Conservation (phyloP, 1,284 basidiomycete species). For the Rhodotorula sp. region DNA sequence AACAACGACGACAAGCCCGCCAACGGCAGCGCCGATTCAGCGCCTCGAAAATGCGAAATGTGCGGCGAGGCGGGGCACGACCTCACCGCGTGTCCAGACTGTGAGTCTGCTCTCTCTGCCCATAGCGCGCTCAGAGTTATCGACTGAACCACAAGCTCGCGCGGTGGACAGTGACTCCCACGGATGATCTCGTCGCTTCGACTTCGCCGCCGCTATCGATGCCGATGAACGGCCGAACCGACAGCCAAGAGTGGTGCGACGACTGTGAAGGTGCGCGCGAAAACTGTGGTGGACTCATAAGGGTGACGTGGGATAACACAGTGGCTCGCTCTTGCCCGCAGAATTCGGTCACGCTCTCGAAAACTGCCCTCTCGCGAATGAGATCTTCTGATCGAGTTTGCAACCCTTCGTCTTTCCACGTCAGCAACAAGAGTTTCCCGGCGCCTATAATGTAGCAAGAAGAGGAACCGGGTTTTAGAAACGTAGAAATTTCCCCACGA, state of each 20-base stretch:
- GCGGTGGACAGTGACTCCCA: neutral
- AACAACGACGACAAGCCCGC: constrained; percentile 88
- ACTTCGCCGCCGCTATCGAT: constrained; percentile 1
- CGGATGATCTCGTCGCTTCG: neutral
- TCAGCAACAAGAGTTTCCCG: neutral
- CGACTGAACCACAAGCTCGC: neutral
- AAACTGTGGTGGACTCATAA: too few relatives aligned
- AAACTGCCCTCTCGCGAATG: constrained; percentile 34
- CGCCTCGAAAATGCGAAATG: constrained; percentile 66
- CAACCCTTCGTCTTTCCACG: neutral
- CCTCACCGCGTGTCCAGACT: constrained; percentile 31
- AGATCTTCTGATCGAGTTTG: constrained; percentile 28
- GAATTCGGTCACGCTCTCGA: constrained; percentile 40
- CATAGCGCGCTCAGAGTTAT: neutral
- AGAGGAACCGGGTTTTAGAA: too few relatives aligned
- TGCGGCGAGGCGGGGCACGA: constrained; percentile 78
- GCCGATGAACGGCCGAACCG: neutral
- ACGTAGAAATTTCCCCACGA: too few relatives aligned
- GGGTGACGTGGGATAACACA: too few relatives aligned
- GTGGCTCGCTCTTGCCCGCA: neutral
- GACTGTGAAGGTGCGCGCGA: constrained; percentile 35
- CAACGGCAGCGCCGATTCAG: constrained; percentile 20
- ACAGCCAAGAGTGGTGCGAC: constrained; percentile 30
- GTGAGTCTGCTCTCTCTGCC: constrained; percentile 10
- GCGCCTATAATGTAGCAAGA: too few relatives aligned